These are phyloP conservation scores for Penicillium sp. DNA, from an alignment of 2,329 filamentous ascomycete genomes.

Conservation along the genomic window DNA sequence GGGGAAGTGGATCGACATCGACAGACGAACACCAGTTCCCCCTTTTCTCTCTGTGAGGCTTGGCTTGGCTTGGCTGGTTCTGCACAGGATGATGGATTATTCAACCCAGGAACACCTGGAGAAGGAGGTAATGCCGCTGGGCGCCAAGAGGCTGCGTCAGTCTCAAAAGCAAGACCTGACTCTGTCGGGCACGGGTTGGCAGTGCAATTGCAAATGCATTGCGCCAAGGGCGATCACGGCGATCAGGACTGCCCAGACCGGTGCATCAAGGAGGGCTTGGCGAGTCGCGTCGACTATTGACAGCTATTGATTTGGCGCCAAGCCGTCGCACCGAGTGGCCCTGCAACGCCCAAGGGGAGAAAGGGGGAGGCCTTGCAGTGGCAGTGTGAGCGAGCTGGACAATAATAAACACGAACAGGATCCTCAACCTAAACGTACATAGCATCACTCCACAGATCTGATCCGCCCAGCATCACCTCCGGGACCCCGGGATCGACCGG, in stretches of 20 bases:
- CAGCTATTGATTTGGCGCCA: constrained; percentile 13
- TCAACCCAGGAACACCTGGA: too few relatives aligned
- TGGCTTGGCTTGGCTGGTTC: too few relatives aligned
- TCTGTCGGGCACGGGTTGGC: constrained; percentile 1
- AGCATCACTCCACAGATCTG: too few relatives aligned
- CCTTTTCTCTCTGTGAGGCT: too few relatives aligned
- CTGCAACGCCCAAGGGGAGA: not conserved
- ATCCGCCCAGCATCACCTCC: too few relatives aligned
- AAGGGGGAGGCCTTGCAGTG: constrained; percentile 2
- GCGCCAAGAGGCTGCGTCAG: constrained; percentile 10
- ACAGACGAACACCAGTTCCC: too few relatives aligned
- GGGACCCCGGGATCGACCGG: constrained; percentile 8
- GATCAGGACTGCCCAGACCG: constrained; percentile 14
- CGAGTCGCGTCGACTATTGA: constrained; percentile 6
- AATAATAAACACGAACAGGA: too few relatives aligned
- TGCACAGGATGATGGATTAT: too few relatives aligned
- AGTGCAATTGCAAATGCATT: constrained; percentile 12
- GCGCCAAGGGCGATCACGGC: constrained; percentile 22
- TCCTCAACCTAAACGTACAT: too few relatives aligned
- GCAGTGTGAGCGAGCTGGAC: constrained; percentile 1
- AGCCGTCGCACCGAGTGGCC: constrained; percentile 11
- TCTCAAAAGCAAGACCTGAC: constrained; percentile 1
- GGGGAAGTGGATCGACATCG: too few relatives aligned
- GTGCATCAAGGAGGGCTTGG: constrained; percentile 9
- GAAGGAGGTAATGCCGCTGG: too few relatives aligned